phyloP scores from a whole-genome alignment of 495 filamentous ascomycete species.

The Penicillium antarcticum region DNA sequence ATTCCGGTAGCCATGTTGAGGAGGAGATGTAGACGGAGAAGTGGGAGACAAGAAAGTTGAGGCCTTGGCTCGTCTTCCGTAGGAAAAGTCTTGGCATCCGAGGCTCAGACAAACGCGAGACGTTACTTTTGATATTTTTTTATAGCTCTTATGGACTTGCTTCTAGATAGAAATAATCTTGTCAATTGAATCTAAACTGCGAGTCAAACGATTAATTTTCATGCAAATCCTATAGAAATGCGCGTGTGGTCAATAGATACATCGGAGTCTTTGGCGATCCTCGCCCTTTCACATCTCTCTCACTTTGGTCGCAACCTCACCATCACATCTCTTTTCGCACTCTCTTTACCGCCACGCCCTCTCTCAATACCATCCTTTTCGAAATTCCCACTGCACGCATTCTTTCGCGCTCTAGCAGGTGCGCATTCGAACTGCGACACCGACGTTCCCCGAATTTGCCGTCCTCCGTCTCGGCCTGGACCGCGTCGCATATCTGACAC shows the following conservation, averaged over 20 bases:
- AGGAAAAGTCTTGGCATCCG: constrained; percentile 23
- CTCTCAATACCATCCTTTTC: background rate
- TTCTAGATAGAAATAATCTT: too few relatives aligned
- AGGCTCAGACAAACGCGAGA: constrained; percentile 2
- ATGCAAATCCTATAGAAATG: too few relatives aligned
- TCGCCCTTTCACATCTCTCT: constrained; percentile 13
- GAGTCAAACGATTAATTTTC: too few relatives aligned
- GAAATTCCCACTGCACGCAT: background rate
- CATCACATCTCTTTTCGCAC: background rate
- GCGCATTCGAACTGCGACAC: constrained; percentile 9
- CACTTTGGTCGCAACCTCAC: constrained; percentile 6
- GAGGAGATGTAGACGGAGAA: constrained; percentile 3
- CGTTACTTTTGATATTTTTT: background rate
- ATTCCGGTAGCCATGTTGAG: constrained; percentile 42
- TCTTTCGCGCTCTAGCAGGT: background rate
- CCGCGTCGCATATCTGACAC: background rate
- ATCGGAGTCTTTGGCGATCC: constrained; percentile 14
- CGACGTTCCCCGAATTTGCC: background rate
- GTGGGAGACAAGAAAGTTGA: constrained; percentile 7
- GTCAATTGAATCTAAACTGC: too few relatives aligned
- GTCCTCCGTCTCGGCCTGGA: background rate
- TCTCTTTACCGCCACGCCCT: background rate
- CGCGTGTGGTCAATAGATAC: background rate
- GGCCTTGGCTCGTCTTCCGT: constrained; percentile 1
- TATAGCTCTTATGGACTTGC: background rate